Base-by-base conservation (phyloP, 2,329 filamentous ascomycete genomes). In the Graphilbum sp. region DNA sequence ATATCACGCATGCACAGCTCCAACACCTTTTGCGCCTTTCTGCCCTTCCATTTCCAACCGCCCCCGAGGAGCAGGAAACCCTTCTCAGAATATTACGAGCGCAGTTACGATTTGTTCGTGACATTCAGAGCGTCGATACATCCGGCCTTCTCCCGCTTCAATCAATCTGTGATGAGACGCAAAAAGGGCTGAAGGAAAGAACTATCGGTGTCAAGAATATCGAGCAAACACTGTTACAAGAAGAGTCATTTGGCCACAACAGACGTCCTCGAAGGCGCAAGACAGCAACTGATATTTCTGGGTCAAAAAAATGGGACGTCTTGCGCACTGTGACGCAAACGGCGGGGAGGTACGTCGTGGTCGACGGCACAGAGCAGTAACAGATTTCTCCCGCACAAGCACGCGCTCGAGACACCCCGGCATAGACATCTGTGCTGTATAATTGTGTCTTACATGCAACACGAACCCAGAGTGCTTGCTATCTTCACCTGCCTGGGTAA, bases 71-170 rank as follows among this genome's bases (percentile, higher is more conserved):
- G 48, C 79, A 93, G 54, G 50, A 62, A 0, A 59, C 65, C 20
- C 84, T 94, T 72, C 67, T 93, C 4, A 53, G 68, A 18, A 87
- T 79, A 1, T 67, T 98, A 2, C 69, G 77, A 37, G 75, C 80
- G 24, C 90, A 98, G 53, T 70, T 98, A 0, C 79, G 81, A 50
- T 98, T 98, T 52, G 86, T 96, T n/a, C 76, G 73, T 43, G 74
- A 85, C 44, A 76, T 96, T 17, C 87, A 93, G 52, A 63, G 67
- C 33, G 78, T 94, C 35, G 71, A 93, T 54, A 87, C 84, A 0
- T 59, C 65, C 0, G 75, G 69, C 4, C 64, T 95, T 0, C 66
- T 75, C 40, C 87, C 90, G 0, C 59, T 98, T 32, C 67, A 72
- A 36, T 78, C 79, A 33, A 79, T 96, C 41, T 74, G 84, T 38